A percentile compares a stretch with the other conserved stretches of the same genome.
phyloP scores from a whole-genome alignment of 179 eudicot genomes.

The Vitellaria paradoxa region DNA sequence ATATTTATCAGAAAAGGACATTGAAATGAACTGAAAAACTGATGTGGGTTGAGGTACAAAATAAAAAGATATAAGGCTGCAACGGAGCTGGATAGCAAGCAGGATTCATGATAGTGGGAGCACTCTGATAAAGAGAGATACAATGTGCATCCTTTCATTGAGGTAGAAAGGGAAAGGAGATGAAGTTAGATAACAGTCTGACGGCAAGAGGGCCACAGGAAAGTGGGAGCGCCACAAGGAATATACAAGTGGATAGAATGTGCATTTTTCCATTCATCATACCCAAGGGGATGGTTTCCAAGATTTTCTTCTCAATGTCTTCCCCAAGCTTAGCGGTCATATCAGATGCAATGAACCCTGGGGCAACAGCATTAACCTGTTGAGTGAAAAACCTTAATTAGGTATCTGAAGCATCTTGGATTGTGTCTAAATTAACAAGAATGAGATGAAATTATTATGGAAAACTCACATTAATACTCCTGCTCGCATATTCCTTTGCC shows the following conservation, averaged over 20 bases:
- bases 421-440: background rate
- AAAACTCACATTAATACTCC: conserved; percentile 67
- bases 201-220: too few relatives aligned
- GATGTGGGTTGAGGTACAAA: background rate
- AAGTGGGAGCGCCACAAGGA: too few relatives aligned
- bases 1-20: background rate
- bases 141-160: too few relatives aligned
- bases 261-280: conserved; percentile 20
- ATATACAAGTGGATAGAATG: background rate
- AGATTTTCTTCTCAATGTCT: conserved; percentile 74
- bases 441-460: conserved; percentile 2
- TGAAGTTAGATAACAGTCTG: too few relatives aligned
- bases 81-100: background rate
- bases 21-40: background rate
- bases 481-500: conserved; percentile 86
- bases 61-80: background rate
- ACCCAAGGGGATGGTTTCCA: conserved; percentile 75
- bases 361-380: conserved; percentile 92
- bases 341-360: conserved; percentile 93
- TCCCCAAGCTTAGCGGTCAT: conserved; percentile 88
- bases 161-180: too few relatives aligned
- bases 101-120: background rate
- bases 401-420: background rate
- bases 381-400: conserved; percentile 2
- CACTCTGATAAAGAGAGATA: background rate